Evolutionary conservation across 2,329 filamentous ascomycete genomes (phyloP).

Genomic region (Amylocarpus encephaloides): DNA sequence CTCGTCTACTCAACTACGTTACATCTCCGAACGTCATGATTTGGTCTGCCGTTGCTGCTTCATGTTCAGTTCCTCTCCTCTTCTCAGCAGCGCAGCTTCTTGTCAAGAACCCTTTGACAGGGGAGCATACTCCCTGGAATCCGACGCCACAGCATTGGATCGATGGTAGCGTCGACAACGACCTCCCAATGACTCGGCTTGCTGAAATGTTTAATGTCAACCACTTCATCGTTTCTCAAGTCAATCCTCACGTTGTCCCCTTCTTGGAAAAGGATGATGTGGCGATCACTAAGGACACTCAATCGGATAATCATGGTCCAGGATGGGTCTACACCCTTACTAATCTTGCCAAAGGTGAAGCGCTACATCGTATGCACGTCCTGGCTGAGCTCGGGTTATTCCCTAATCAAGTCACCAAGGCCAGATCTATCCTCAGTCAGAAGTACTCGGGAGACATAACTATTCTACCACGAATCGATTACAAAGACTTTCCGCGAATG

Average conservation of each 20-base stretch:
- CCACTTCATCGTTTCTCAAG: slow-evolving; percentile 95
- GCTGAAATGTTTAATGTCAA: slow-evolving; percentile 98
- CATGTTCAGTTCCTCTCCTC: slow-evolving; percentile 83
- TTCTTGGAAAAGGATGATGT: slow-evolving; percentile 72
- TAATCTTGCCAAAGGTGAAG: slow-evolving; percentile 70
- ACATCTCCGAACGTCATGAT: slow-evolving; percentile 93
- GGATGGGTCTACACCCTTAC: slow-evolving; percentile 62
- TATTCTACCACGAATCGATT: slow-evolving; percentile 74
- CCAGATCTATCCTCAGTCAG: slow-evolving; percentile 75
- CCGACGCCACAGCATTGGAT: slow-evolving; percentile 82
- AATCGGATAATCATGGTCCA: slow-evolving; percentile 26
- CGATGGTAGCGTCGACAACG: slow-evolving; percentile 90
- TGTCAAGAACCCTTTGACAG: slow-evolving; percentile 78
- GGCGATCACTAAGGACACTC: slow-evolving; percentile 35
- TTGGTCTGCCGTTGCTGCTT: slow-evolving; percentile 94
- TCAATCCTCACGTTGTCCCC: slow-evolving; percentile 88
- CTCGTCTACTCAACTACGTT: slow-evolving; percentile 82
- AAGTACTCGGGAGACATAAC: slow-evolving; percentile 95
- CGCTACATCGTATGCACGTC: slow-evolving; percentile 72
- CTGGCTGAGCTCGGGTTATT: slow-evolving; percentile 75
- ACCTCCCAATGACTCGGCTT: slow-evolving; percentile 82
- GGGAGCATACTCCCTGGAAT: slow-evolving; percentile 75
- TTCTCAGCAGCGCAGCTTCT: slow-evolving; percentile 75
- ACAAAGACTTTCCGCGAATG: slow-evolving; percentile 67
- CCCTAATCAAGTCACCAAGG: slow-evolving; percentile 71